Base-by-base conservation (phyloP, 495 filamentous ascomycete genomes). In the Xylaria bambusicola region DNA sequence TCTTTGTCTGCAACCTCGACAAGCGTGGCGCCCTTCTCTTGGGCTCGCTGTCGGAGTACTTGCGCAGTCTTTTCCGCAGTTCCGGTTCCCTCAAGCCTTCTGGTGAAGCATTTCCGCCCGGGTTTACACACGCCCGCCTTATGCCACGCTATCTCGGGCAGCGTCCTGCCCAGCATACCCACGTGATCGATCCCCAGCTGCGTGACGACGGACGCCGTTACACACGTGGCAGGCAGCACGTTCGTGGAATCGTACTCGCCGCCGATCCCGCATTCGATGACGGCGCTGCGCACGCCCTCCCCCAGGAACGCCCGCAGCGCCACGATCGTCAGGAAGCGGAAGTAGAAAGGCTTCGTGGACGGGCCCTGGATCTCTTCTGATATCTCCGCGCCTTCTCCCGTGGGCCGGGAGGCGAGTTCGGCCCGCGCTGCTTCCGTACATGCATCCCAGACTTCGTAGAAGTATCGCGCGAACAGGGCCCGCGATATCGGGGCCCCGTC, bases 381-480 rank as follows among this genome's bases (percentile, higher is more conserved):
- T 1, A 60, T 50, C 0, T 23, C 2, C 21, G 56, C 55, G 0
- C 49, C 53, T 1, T 52, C 26, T 8, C 1, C 50, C 15, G n/a
- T 7, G n/a, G 4, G n/a, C 38, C n/a, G 44, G 1, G 10, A 27
- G 27, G 23, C 72, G 66, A 15, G 83, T 80, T 21, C 78, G 1
- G 63, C 62, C 13, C 64, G 70, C n/a, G 75, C 78, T 0, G 73
- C 68, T 8, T 59, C 53, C 0, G 73, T 75, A 3, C 89, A 66
- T 3, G 73, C 67, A 21, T 86, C 83, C 86, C 85, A 90, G 0
- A 90, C 77, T 40, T 88, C 80, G 62, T 83, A 88, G 66, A 91
- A 84, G 60, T 89, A 87, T 41, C 62, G 64, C 3, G 83, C 75
- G 56, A 92, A 90, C 2, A 76, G 41, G 0, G 68, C 72, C 51